Base-by-base conservation (phyloP, 495 filamentous ascomycete genomes). In the Elasticomyces elasticus region DNA sequence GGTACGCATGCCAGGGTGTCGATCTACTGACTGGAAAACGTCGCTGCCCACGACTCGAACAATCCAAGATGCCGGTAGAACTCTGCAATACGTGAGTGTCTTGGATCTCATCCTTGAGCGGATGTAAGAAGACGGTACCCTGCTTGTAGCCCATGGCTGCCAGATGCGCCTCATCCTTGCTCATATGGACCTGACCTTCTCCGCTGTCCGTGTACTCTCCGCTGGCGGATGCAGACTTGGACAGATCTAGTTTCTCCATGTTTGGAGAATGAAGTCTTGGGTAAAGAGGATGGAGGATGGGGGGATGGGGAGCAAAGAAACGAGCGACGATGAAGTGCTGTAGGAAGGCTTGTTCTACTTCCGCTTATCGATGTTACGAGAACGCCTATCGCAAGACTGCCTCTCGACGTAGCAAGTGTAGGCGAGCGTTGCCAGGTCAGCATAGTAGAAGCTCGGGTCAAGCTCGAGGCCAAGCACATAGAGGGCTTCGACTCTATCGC, bases 31-130 rank as follows among this genome's bases (percentile, higher is more conserved):
- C 28, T 26, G n/a, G 28, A 40, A 22, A 45, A 54, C 1, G 51
- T 54, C 17, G 51, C 51, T 20, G 51, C 51, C 51, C 51, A 54
- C 20, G 27, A 45, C 24, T 54, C 51, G 51, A 54, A 54, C 10
- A 51, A 15, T 11, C 48, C 48, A 5, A 51, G 48, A 40, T 51
- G 48, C 11, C 48, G 25, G n/a, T 23, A 40, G 33, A 51, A 51
- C 33, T 51, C 48, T 51, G 22, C 45, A 6, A 2, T 25, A 3
- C 12, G 13, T 40, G 13, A 40, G 35, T 17, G 12, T 4, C 12
- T 17, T 40, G 35, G 5, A 17, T n/a, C 19, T 12, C 35, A 3
- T 13, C 5, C 35, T 40, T 40, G 35, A 17, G 13, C 35, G 5
- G 12, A 15, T 20, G 9, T 44, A 9, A 44, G 11, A 31, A 3